Base-by-base conservation (phyloP, 345 rosid species). In the Eucalyptus victrix region DNA sequence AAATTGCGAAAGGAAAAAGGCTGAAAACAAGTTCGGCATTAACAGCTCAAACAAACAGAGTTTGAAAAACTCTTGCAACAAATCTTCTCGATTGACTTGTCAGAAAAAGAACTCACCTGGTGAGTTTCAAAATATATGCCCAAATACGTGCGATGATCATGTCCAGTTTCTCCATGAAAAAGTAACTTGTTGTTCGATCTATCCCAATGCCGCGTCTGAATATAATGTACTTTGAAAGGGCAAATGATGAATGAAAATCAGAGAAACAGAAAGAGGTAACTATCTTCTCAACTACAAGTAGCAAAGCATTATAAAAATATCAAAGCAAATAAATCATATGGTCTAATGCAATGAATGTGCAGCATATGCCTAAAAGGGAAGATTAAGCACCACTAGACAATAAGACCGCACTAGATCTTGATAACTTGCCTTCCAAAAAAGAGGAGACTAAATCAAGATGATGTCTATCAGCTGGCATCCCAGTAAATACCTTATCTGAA, bases 171-270 rank as follows among this genome's bases (percentile, higher is more conserved):
- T 95, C 97, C 97, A 94, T 92, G 94, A 96, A 90, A 93, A 97
- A 97, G 91, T 91, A 96, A 92, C 93, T 96, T 9, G 95, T 93
- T 89, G 97, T 97, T 89, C 54, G 91, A 94, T 97, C 99, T 89
- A 96, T 87, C 88, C 99, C 99, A 87, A 97, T 94, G 80, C 99
- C 99, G 47, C 99, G 97, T 88, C 99, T 94, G 93, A 97, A 97
- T 91, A 97, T 97, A 87, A 97, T 93, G 86, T 95, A 97, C 99
- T 97, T 89, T 88, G 86, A 91, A 89, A 26, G 49, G 80, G 60
- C 69, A n/a, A 90, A 89, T 67, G 69, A 80, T 81, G 34, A 32
- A 83, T 12, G 58, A 30, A 54, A 88, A 89, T n/a, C 51, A 47
- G 42, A n/a, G 34, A 58, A 47, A 60, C 62, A 54, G 53, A 32